A percentile compares a stretch with the other conserved stretches of the same genome.
phyloP scores from a whole-genome alignment of 1,139 yeast species.

The Geotrichum bryndzae region DNA sequence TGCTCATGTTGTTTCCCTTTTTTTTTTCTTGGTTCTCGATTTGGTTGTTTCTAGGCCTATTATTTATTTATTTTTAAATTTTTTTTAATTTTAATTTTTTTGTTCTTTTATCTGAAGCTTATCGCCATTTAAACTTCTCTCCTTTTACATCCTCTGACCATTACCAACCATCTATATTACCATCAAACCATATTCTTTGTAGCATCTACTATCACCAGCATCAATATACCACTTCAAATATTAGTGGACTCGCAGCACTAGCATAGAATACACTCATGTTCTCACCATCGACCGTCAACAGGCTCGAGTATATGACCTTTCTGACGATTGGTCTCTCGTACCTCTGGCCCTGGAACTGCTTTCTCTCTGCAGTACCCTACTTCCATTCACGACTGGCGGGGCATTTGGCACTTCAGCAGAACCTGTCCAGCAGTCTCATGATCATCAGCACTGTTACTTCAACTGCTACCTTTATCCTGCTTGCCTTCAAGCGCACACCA shows the following conservation, averaged over 20 bases:
- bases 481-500: slow-evolving; percentile 39
- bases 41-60: too few species aligned
- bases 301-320: slow-evolving; percentile 10
- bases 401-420: slow-evolving; percentile 29
- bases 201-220: not conserved
- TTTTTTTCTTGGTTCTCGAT: too few species aligned
- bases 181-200: not conserved
- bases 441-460: slow-evolving; percentile 73
- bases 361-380: slow-evolving; percentile 78
- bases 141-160: not conserved
- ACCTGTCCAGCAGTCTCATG: slow-evolving; percentile 85
- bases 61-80: too few species aligned
- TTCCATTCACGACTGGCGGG: slow-evolving; percentile 35
- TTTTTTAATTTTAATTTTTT: too few species aligned
- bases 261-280: not conserved
- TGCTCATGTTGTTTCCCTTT: not conserved
- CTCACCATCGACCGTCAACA: slow-evolving; percentile 1
- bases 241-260: not conserved
- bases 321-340: slow-evolving; percentile 23
- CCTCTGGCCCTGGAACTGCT: slow-evolving; percentile 97
- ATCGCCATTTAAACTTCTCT: not conserved
- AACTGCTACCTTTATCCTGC: slow-evolving; percentile 51
- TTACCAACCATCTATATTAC: not conserved
- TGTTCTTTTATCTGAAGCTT: not conserved
- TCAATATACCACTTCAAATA: not conserved